Percentiles rank a stretch among this genome's conserved stretches.
phyloP scores from a whole-genome alignment of 108 stramenopile species.

The Cyclotella kingstonii region DNA sequence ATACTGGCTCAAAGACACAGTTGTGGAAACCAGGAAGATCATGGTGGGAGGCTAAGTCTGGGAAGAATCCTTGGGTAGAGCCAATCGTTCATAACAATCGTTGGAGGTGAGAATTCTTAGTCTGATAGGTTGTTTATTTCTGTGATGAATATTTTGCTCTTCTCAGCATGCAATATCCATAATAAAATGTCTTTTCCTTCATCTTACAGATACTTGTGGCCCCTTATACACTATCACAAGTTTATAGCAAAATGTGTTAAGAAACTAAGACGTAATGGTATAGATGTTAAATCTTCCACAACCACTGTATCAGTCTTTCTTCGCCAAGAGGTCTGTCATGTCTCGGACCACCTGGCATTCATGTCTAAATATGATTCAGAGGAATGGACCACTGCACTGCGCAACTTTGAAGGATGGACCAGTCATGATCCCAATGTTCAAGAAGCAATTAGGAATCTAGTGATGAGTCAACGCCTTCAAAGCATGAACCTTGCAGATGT shows the following conservation, averaged over 20 bases:
- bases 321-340: constrained; percentile 83
- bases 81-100: constrained; percentile 84
- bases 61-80: constrained; percentile 90
- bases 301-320: constrained; percentile 81
- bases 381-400: constrained; percentile 75
- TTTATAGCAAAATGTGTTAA: constrained; percentile 88
- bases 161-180: not conserved
- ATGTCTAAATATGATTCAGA: constrained; percentile 82
- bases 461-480: constrained; percentile 54
- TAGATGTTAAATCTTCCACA: constrained; percentile 75
- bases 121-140: too few relatives aligned
- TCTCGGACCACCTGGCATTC: constrained; percentile 83
- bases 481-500: constrained; percentile 54
- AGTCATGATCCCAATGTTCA: constrained; percentile 44
- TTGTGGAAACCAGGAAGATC: constrained; percentile 87
- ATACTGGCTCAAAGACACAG: constrained; percentile 46
- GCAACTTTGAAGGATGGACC: constrained; percentile 74
- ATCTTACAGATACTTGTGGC: constrained; percentile 78
- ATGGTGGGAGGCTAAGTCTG: constrained; percentile 91
- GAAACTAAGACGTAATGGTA: constrained; percentile 86
- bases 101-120: constrained; percentile 92
- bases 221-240: constrained; percentile 91
- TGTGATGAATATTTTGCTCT: too few relatives aligned
- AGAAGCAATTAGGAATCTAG: constrained; percentile 40
- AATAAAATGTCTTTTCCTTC: not conserved